Evolutionary conservation across 2,329 filamentous ascomycete species (phyloP).

Genomic region (Plectosphaerella sp.): DNA sequence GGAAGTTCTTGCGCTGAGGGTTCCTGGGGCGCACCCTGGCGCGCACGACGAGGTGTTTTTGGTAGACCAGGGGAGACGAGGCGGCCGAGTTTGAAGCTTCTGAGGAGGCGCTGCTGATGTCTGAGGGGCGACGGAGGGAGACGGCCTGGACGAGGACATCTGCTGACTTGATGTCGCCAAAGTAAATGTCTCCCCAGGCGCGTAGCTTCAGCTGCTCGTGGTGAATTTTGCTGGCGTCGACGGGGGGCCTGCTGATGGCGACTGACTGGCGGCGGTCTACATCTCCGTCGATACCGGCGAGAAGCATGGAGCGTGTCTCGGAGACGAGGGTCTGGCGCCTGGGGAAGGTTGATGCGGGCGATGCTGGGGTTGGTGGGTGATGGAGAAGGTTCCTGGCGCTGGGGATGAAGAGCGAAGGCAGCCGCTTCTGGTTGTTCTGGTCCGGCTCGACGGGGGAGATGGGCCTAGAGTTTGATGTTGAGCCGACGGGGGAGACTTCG

Average conservation of each 20-base stretch:
- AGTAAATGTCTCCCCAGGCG: conserved; percentile 35
- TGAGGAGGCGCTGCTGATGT: conserved; percentile 12
- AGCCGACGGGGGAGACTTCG: conserved; percentile 6
- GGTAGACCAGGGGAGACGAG: background rate
- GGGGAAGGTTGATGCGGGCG: conserved; percentile 8
- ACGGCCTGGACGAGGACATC: conserved; percentile 41
- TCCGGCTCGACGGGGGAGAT: conserved; percentile 9
- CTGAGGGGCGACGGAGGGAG: conserved; percentile 29
- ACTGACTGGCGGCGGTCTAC: conserved; percentile 20
- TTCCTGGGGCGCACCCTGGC: conserved; percentile 37
- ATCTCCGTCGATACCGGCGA: conserved; percentile 16
- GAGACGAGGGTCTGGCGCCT: conserved; percentile 20
- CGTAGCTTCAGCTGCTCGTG: conserved; percentile 31
- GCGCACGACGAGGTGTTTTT: conserved; percentile 23
- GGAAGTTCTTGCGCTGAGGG: conserved; percentile 36
- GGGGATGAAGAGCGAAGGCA: conserved; percentile 4
- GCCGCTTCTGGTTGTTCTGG: background rate
- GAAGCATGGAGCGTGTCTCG: conserved; percentile 24
- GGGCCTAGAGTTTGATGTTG: conserved; percentile 6
- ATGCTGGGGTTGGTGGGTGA: conserved; percentile 11
- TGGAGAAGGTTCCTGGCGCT: conserved; percentile 4
- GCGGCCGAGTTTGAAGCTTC: conserved; percentile 3
- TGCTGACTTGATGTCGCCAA: conserved; percentile 33
- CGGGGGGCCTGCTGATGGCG: conserved; percentile 6
- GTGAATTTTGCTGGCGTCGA: conserved; percentile 4